Evolutionary conservation across 129 eudicot genomes (phyloP).

Genomic region (Sambucus nigra): DNA sequence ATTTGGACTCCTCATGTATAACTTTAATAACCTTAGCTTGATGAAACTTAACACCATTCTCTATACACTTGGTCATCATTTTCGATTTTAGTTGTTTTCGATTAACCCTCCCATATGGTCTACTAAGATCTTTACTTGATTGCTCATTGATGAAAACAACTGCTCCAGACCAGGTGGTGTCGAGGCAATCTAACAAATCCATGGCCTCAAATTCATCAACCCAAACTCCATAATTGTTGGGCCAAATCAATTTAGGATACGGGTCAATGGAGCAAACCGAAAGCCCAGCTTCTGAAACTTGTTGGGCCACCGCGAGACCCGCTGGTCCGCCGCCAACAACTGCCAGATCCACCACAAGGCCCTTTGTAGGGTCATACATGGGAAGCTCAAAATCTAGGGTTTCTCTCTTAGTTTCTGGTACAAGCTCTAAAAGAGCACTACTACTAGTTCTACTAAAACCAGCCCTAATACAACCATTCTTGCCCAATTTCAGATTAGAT

Average conservation of each 20-base stretch:
- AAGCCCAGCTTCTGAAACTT: slow-evolving; percentile 89
- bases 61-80: slow-evolving; percentile 87
- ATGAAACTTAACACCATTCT: slow-evolving; percentile 91
- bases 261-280: slow-evolving; percentile 95
- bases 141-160: slow-evolving; percentile 61
- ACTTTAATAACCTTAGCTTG: slow-evolving; percentile 92
- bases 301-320: slow-evolving; percentile 93
- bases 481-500: slow-evolving; percentile 33
- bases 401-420: slow-evolving; percentile 89
- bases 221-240: slow-evolving; percentile 98
- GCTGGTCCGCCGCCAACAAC: slow-evolving; percentile 99
- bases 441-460: slow-evolving; percentile 44
- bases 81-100: slow-evolving; percentile 85
- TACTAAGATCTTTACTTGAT: slow-evolving; percentile 53
- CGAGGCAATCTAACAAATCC: slow-evolving; percentile 95
- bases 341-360: slow-evolving; percentile 70
- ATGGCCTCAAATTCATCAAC: slow-evolving; percentile 97
- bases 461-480: slow-evolving; percentile 40
- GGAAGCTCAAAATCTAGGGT: slow-evolving; percentile 97
- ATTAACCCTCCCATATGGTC: slow-evolving; percentile 93
- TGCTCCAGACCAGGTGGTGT: slow-evolving; percentile 95
- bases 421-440: slow-evolving; percentile 85
- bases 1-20: slow-evolving; percentile 74
- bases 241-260: slow-evolving; percentile 88
- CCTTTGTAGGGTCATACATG: slow-evolving; percentile 68